Evolutionary conservation across 83 land plant genomes (phyloP).

Genomic region (Picea engelmannii): DNA sequence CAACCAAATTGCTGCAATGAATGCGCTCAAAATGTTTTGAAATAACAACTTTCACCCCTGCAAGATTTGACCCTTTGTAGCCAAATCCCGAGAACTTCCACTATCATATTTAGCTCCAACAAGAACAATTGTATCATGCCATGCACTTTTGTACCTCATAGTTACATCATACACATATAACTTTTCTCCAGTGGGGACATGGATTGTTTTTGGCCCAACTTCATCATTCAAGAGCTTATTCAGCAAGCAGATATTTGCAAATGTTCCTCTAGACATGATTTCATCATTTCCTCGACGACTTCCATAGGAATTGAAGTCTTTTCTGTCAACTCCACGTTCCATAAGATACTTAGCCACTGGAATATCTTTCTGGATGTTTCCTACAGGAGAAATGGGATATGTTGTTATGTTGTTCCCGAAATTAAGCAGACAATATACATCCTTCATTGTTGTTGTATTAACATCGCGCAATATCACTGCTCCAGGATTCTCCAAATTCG

Average conservation of each 20-base stretch:
- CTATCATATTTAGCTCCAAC: conserved; percentile 99
- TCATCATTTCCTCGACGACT: conserved; percentile 99
- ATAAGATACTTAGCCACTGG: conserved; percentile 93
- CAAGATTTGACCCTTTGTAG: conserved; percentile 98
- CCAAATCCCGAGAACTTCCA: conserved; percentile 99
- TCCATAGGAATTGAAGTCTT: conserved; percentile 97
- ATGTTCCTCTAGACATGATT: conserved; percentile 95
- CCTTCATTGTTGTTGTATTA: too few relatives aligned
- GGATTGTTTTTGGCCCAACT: conserved; percentile 94
- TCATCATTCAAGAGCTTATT: conserved; percentile 96
- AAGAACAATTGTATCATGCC: conserved; percentile 73
- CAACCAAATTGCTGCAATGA: conserved; percentile 95
- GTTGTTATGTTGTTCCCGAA: too few relatives aligned
- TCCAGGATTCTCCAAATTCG: too few relatives aligned
- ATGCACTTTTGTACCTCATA: conserved; percentile 83
- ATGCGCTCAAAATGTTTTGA: conserved; percentile 97
- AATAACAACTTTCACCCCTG: conserved; percentile 97
- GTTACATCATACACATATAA: conserved; percentile 91
- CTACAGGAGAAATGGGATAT: conserved; percentile 95
- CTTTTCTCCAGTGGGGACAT: conserved; percentile 93
- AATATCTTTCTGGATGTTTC: conserved; percentile 92
- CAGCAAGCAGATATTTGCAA: conserved; percentile 96
- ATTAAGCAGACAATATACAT: too few relatives aligned
- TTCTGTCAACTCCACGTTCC: conserved; percentile 84
- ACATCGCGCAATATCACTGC: too few relatives aligned